phyloP scores from a whole-genome alignment of 2,329 filamentous ascomycete genomes.

The Escovopsis sp. region DNA sequence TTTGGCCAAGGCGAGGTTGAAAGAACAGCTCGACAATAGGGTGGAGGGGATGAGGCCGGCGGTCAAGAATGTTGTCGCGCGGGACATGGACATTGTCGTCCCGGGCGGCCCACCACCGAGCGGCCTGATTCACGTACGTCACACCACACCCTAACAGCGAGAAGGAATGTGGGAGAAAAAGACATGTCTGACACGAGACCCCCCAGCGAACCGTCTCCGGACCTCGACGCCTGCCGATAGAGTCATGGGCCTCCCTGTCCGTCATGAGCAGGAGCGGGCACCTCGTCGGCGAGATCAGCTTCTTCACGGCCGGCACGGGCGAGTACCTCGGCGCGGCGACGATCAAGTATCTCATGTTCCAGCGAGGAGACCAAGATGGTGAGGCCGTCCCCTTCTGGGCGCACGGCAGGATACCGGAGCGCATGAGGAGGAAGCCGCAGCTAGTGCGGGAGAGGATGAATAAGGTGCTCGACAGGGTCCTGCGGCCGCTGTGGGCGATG shows the following conservation, averaged over 20 bases:
- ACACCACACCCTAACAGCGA: neutral
- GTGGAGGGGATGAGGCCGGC: conserved; percentile 1
- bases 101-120: conserved; percentile 4
- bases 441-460: conserved; percentile 1
- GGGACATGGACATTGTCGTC: conserved; percentile 5
- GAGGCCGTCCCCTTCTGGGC: conserved; percentile 1
- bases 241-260: conserved; percentile 9
- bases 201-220: conserved; percentile 13
- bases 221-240: conserved; percentile 9
- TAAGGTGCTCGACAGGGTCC: conserved; percentile 38
- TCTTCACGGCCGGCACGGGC: conserved; percentile 12
- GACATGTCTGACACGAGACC: neutral
- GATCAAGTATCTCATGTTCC: conserved; percentile 5
- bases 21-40: conserved; percentile 3
- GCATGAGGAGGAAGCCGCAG: conserved; percentile 19
- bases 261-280: neutral
- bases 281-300: conserved; percentile 6
- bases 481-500: conserved; percentile 41
- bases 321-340: conserved; percentile 8
- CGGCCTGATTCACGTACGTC: conserved; percentile 11
- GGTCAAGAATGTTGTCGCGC: conserved; percentile 2
- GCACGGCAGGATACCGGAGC: conserved; percentile 18
- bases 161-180: neutral
- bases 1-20: conserved; percentile 5
- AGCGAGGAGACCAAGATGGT: neutral